Conservation (phyloP, 1,284 basidiomycete genomes). For the Lentinula novae-zelandiae region DNA sequence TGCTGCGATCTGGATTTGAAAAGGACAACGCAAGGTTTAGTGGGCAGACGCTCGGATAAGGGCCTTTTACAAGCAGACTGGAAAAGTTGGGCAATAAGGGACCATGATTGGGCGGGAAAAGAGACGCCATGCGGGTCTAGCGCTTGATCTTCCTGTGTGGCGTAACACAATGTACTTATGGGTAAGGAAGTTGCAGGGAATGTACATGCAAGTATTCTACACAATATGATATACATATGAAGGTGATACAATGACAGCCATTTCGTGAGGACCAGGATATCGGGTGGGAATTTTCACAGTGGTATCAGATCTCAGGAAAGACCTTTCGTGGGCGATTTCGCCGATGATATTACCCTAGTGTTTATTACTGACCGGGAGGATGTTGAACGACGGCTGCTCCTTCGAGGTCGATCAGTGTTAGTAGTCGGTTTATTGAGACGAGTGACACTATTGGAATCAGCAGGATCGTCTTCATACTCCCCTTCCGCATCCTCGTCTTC, state of each 20-base stretch:
- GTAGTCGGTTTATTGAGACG: not conserved
- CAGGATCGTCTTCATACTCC: not conserved
- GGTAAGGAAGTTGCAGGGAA: too few relatives aligned
- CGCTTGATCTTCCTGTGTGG: not conserved
- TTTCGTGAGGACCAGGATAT: not conserved
- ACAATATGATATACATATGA: not conserved
- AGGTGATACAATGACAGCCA: too few relatives aligned
- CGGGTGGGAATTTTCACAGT: not conserved
- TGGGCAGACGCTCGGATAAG: constrained; percentile 52
- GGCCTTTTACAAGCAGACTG: constrained; percentile 49
- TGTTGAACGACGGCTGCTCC: not conserved
- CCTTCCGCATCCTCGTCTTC: constrained; percentile 2
- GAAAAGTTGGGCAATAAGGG: constrained; percentile 41
- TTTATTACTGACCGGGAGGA: not conserved
- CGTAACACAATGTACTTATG: too few relatives aligned
- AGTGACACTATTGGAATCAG: not conserved
- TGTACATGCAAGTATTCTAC: not conserved
- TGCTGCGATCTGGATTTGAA: constrained; percentile 23
- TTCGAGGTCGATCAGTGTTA: not conserved
- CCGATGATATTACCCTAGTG: not conserved
- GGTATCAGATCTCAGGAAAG: not conserved
- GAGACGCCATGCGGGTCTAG: constrained; percentile 28
- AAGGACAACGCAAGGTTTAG: constrained; percentile 54
- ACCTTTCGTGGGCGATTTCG: not conserved
- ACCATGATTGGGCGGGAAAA: constrained; percentile 33